Base-by-base conservation (phyloP, 768 basidiomycete genomes). In the Hemileccinum rubropunctum region DNA sequence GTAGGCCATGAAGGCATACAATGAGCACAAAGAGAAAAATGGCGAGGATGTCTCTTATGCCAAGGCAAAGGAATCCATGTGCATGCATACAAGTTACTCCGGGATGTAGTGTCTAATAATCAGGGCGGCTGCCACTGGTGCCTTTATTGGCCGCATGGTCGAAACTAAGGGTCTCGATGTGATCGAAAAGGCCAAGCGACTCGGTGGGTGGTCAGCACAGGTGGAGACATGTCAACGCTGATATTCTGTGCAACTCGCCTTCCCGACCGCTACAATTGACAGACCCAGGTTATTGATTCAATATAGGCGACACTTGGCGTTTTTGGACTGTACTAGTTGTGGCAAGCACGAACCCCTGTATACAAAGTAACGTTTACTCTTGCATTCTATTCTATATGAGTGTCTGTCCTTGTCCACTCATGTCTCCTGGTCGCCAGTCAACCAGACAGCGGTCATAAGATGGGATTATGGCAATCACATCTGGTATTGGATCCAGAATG, bases 381-480 rank as follows among this genome's bases (percentile, higher is more conserved):
- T 56, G 85, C 76, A 4, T 15, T 21, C 8, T 76, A 2, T 20
- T 36, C 15, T 36, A 1, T 10, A 26, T 1, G 2, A 15, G 14
- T 14, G 40, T 32, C 15, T 20, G 35, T 36, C 18, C 30, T 45
- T 39, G 28, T 30, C 28, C 32, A 1, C 50, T 52, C 36, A 57
- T 40, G 35, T 40, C 26, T 32, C 33, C 20, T 36, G 26, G 28
- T 13, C 33, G 17, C n/a, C 62, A 91, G 89, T 76, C 52, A 90
- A 92, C 64, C 84, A 97, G 64, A 86, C 87, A 0, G 82, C 83
- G 9, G 87, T 86, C n/a, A 82, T 95, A 21, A 78, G 94, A 32
- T 93, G 82, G 79, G 80, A 93, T 62, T 98, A 90, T 64, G 83
- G 82, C 8, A 79, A 88, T 61, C 93, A 97, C 63, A 81, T 93